These are phyloP conservation scores for Cicer cuneatum DNA, from an alignment of 306 rosid species.

Conservation along the genomic window DNA sequence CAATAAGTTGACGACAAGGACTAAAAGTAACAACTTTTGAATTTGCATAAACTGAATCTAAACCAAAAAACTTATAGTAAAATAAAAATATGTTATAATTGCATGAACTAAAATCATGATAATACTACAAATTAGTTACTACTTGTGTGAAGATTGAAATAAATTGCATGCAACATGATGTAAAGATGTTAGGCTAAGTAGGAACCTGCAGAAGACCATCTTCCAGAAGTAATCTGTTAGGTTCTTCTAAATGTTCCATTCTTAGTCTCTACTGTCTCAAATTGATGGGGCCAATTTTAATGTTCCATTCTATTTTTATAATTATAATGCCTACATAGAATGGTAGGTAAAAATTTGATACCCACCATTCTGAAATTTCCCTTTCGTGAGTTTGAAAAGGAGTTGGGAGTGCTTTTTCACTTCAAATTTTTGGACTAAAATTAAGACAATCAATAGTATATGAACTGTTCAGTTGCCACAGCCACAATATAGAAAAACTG, in stretches of 20 bases:
- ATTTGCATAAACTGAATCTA: too few relatives aligned
- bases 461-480: too few relatives aligned
- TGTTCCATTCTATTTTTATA: slow-evolving; percentile 20
- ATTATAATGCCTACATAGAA: slow-evolving; percentile 8
- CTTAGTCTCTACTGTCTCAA: slow-evolving; percentile 9
- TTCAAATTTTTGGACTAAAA: neutral
- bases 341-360: slow-evolving; percentile 34
- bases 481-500: neutral
- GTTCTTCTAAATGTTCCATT: slow-evolving; percentile 43
- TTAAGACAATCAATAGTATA: slow-evolving; percentile 23
- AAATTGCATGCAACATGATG: neutral
- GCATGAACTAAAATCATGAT: neutral
- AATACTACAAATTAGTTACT: neutral
- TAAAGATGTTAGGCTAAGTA: neutral
- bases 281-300: neutral
- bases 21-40: too few relatives aligned
- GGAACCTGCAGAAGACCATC: slow-evolving; percentile 53
- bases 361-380: slow-evolving; percentile 32
- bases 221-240: slow-evolving; percentile 37
- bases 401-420: slow-evolving; percentile 19
- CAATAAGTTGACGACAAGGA: too few relatives aligned
- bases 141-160: neutral
- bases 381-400: slow-evolving; percentile 28
- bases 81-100: too few relatives aligned
- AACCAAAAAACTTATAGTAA: too few relatives aligned